phyloP scores from a whole-genome alignment of 352 stramenopile genomes.

The Aphanomyces invadans region DNA sequence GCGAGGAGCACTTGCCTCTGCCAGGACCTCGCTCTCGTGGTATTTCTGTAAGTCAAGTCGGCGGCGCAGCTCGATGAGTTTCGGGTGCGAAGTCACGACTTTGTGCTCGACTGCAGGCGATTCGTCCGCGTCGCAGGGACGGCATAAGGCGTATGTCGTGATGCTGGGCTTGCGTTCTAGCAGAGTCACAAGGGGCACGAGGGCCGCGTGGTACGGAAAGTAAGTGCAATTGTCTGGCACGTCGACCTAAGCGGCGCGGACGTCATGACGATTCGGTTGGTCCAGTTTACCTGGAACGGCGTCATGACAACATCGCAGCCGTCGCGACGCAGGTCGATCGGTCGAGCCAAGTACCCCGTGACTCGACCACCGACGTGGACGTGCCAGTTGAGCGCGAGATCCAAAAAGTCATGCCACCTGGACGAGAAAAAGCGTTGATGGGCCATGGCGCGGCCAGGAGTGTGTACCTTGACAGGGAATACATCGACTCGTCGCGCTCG shows the following conservation, averaged over 20 bases:
- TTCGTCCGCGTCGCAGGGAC: not conserved
- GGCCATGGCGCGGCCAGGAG: no score
- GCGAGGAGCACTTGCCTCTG: no score
- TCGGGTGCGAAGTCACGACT: not conserved
- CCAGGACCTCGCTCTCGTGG: no score
- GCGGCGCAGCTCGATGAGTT: not conserved
- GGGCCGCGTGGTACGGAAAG: constrained; percentile 50
- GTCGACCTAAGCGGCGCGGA: constrained; percentile 27
- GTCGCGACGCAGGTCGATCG: constrained; percentile 38
- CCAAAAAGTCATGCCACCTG: constrained; percentile 71
- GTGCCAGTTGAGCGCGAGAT: constrained; percentile 39
- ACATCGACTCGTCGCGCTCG: constrained; percentile 25
- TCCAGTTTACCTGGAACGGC: constrained; percentile 18
- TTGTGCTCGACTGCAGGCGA: not conserved
- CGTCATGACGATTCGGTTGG: not conserved
- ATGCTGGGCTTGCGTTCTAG: constrained; percentile 27
- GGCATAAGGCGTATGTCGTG: not conserved
- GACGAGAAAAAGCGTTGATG: constrained; percentile 14
- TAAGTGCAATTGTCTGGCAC: constrained; percentile 48
- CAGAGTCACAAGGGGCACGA: constrained; percentile 57
- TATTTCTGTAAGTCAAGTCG: not conserved
- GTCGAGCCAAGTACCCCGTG: constrained; percentile 54
- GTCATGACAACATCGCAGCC: constrained; percentile 36
- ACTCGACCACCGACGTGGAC: constrained; percentile 42
- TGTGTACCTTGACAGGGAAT: constrained; percentile 21